phyloP scores from a whole-genome alignment of 352 stramenopile genomes.

The Halophytophthora polymorphica region DNA sequence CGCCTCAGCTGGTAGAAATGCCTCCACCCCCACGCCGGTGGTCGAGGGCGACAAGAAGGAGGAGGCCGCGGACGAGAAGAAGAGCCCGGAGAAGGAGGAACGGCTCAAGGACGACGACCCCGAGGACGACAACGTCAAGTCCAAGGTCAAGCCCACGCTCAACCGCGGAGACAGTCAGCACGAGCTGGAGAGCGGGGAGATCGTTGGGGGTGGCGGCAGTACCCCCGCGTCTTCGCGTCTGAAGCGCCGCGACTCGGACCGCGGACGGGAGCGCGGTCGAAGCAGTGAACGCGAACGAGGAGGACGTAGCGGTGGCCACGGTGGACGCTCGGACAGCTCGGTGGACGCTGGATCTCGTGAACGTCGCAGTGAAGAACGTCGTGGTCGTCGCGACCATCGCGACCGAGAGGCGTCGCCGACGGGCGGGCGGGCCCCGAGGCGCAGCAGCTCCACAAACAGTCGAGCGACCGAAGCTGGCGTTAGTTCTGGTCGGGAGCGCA shows the following conservation, averaged over 20 bases:
- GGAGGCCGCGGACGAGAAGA: conserved; percentile 22
- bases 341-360: conserved; percentile 19
- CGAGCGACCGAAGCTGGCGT: conserved; percentile 10
- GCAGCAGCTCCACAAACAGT: conserved; percentile 18
- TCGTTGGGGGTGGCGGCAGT: conserved; percentile 26
- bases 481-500: conserved; percentile 17
- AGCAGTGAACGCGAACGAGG: conserved; percentile 25
- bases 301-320: conserved; percentile 8
- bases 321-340: conserved; percentile 9
- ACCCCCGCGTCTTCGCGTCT: conserved; percentile 4
- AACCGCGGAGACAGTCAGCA: conserved; percentile 24
- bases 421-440: conserved; percentile 1
- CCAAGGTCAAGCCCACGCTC: conserved; percentile 9
- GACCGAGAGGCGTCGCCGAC: conserved; percentile 30
- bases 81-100: conserved; percentile 19
- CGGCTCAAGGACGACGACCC: conserved; percentile 20
- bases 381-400: too few species aligned
- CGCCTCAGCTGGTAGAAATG: conserved; percentile 7
- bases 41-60: conserved; percentile 18
- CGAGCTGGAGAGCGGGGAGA: conserved; percentile 55
- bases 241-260: conserved; percentile 21
- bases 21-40: conserved; percentile 6
- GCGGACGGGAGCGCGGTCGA: conserved; percentile 9
- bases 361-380: conserved; percentile 17
- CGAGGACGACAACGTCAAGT: conserved; percentile 9